These are phyloP conservation scores for Talaromyces funiculosus DNA, from an alignment of 2,329 filamentous ascomycete genomes.

Conservation along the genomic window DNA sequence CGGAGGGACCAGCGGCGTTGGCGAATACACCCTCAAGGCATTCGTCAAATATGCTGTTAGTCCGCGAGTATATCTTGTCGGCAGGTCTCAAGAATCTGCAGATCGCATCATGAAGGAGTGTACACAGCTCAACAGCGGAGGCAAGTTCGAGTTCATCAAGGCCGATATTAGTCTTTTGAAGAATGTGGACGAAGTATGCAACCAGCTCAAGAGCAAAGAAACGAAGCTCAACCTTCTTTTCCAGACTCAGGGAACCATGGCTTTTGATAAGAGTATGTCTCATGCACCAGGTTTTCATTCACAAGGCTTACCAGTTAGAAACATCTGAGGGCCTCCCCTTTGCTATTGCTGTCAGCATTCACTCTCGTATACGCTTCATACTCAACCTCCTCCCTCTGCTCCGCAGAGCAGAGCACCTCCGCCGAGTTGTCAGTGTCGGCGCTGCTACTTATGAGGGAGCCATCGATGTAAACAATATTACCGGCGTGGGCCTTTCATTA, in stretches of 20 bases:
- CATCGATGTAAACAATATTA: constrained; percentile 45
- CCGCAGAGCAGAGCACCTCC: constrained; percentile 40
- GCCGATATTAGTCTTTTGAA: constrained; percentile 32
- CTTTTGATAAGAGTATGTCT: neutral
- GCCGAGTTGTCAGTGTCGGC: constrained; percentile 53
- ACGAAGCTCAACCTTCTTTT: constrained; percentile 35
- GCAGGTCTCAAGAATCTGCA: constrained; percentile 35
- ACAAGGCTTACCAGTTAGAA: constrained; percentile 34
- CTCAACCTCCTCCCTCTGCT: constrained; percentile 54
- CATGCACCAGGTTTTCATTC: too few species aligned
- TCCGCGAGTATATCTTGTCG: constrained; percentile 50
- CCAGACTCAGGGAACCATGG: constrained; percentile 30
- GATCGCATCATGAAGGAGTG: constrained; percentile 42
- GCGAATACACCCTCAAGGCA: constrained; percentile 44
- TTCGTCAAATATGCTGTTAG: constrained; percentile 35
- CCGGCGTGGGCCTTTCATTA: constrained; percentile 35
- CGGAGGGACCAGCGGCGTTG: constrained; percentile 51
- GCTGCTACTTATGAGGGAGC: constrained; percentile 49
- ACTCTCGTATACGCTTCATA: constrained; percentile 54
- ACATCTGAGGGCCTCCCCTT: constrained; percentile 54
- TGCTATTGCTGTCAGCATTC: constrained; percentile 49
- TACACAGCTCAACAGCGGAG: constrained; percentile 20
- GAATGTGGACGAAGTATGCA: constrained; percentile 29
- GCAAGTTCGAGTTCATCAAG: constrained; percentile 25
- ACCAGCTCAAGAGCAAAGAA: constrained; percentile 24